These are phyloP conservation scores for Dryadomyces sulphureus DNA, from an alignment of 2,329 filamentous ascomycete species.

Conservation along the genomic window DNA sequence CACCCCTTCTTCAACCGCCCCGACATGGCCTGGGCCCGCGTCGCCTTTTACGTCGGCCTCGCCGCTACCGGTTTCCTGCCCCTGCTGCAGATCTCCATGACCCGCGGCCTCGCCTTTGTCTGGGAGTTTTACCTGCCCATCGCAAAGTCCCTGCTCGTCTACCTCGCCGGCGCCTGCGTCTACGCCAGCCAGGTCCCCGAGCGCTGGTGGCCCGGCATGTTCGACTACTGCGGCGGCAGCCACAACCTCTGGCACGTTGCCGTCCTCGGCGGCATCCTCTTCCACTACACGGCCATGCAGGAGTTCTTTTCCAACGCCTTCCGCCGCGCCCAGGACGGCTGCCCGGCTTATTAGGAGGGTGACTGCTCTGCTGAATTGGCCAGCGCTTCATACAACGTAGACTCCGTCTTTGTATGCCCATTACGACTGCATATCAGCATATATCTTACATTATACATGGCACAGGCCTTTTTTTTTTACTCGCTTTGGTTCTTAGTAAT, in stretches of 20 bases:
- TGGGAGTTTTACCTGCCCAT: constrained; percentile 80
- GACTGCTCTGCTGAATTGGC: neutral
- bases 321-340: constrained; percentile 46
- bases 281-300: constrained; percentile 94
- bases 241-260: constrained; percentile 98
- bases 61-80: constrained; percentile 81
- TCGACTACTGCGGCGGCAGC: constrained; percentile 88
- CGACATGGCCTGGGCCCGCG: constrained; percentile 86
- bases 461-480: neutral
- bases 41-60: constrained; percentile 80
- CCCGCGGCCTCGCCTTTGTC: constrained; percentile 68
- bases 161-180: constrained; percentile 68
- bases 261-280: constrained; percentile 88
- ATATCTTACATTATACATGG: neutral
- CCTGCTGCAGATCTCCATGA: constrained; percentile 66
- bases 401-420: neutral
- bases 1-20: constrained; percentile 84
- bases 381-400: neutral
- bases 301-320: constrained; percentile 77
- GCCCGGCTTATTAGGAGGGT: constrained; percentile 31
- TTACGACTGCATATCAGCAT: neutral
- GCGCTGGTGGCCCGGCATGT: constrained; percentile 80
- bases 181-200: constrained; percentile 91
- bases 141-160: constrained; percentile 72
- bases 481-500: too few relatives aligned